phyloP scores from a whole-genome alignment of 164 flowering plant genomes.

The Aristolochia californica region DNA sequence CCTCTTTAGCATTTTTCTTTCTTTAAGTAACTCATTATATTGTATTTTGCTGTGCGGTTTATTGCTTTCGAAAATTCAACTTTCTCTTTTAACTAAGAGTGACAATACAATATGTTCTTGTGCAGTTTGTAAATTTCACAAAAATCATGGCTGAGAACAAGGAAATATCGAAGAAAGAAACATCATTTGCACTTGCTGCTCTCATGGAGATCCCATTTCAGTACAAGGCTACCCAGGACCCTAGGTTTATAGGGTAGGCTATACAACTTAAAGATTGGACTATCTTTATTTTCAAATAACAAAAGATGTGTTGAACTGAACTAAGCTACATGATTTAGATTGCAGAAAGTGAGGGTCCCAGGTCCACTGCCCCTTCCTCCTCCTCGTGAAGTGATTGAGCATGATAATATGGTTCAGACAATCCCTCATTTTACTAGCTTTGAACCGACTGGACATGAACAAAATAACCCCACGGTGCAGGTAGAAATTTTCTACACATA shows the following conservation, averaged over 20 bases:
- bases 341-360: slow-evolving; percentile 13
- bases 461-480: slow-evolving; percentile 25
- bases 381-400: slow-evolving; percentile 55
- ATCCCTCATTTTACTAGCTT: slow-evolving; percentile 12
- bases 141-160: slow-evolving; percentile 68
- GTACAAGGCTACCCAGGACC: slow-evolving; percentile 52
- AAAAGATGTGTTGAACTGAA: background rate
- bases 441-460: slow-evolving; percentile 15
- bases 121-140: slow-evolving; percentile 90
- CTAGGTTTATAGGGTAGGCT: slow-evolving; percentile 33
- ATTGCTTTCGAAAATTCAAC: no score
- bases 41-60: no score
- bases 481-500: slow-evolving; percentile 15
- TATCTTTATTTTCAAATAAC: background rate
- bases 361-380: slow-evolving; percentile 51
- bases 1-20: no score
- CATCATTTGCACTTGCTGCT: slow-evolving; percentile 85
- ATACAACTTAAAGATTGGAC: background rate
- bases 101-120: background rate
- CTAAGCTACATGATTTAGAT: slow-evolving; percentile 9
- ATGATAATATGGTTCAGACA: slow-evolving; percentile 34
- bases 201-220: slow-evolving; percentile 91
- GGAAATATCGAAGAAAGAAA: slow-evolving; percentile 49
- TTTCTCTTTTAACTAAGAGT: no score
- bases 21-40: no score